phyloP scores from a whole-genome alignment of 345 rosid species.

The Eucalyptus brandiana region DNA sequence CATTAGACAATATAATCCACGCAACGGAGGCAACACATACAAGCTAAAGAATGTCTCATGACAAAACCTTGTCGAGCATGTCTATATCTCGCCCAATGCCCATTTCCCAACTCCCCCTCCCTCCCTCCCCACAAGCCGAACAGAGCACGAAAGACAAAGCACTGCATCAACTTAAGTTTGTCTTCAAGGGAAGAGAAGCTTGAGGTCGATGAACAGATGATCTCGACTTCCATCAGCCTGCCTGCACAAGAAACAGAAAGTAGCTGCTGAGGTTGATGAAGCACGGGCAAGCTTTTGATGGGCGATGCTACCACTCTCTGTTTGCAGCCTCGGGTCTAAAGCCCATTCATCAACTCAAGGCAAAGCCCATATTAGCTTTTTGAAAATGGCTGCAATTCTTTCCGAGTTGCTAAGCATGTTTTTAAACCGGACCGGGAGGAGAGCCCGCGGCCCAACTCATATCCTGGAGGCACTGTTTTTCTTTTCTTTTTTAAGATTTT shows the following conservation, averaged over 20 bases:
- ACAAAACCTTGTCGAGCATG: neutral
- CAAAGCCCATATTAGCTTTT: neutral
- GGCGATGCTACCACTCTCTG: neutral
- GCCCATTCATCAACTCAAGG: neutral
- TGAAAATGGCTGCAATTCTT: neutral
- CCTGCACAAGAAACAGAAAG: neutral
- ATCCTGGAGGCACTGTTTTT: neutral
- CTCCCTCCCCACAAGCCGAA: neutral
- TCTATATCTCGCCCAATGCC: neutral
- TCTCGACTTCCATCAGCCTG: neutral
- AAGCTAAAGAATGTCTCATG: neutral
- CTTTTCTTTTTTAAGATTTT: neutral
- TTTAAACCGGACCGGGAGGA: neutral
- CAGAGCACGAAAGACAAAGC: neutral
- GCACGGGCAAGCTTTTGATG: neutral
- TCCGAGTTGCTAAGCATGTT: neutral
- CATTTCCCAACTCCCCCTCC: too few relatives aligned
- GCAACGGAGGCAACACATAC: neutral
- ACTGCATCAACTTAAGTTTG: neutral
- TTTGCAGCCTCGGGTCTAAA: neutral
- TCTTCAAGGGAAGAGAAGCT: neutral
- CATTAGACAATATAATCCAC: too few relatives aligned
- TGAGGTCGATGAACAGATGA: neutral
- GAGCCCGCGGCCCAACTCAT: neutral
- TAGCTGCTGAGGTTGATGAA: neutral